Conservation (phyloP, 2,329 filamentous ascomycete genomes). For the Periconia sp. region DNA sequence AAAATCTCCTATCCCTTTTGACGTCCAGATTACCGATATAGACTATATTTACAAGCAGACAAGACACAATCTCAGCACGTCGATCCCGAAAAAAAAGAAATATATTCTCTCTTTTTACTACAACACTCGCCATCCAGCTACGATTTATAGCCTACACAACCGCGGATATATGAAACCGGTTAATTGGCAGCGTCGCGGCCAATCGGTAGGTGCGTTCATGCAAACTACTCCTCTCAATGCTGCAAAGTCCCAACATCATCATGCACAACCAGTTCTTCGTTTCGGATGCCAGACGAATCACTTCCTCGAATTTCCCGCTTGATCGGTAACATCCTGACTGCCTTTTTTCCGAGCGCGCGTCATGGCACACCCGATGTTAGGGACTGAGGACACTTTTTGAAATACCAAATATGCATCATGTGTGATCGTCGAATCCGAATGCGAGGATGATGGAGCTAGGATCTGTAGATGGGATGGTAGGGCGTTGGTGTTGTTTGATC, state of each 20-base stretch:
- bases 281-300: background rate
- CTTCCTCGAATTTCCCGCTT: background rate
- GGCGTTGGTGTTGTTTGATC: background rate
- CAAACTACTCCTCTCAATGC: background rate
- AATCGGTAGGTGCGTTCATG: conserved; percentile 2
- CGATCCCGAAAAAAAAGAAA: background rate
- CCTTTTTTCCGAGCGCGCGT: background rate
- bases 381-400: background rate
- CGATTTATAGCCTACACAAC: background rate
- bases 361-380: background rate
- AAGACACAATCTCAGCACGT: too few species aligned
- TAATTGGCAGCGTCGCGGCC: background rate
- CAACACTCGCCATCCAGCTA: background rate
- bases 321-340: background rate
- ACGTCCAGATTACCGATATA: too few species aligned
- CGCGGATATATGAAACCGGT: conserved; percentile 1
- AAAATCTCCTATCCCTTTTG: background rate
- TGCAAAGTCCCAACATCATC: background rate
- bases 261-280: background rate
- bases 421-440: background rate
- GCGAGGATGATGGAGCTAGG: too few species aligned
- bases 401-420: background rate
- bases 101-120: background rate
- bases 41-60: too few species aligned
- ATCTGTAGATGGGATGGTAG: background rate